Base-by-base conservation (phyloP, 495 filamentous ascomycete genomes). In the Neurospora sp. region DNA sequence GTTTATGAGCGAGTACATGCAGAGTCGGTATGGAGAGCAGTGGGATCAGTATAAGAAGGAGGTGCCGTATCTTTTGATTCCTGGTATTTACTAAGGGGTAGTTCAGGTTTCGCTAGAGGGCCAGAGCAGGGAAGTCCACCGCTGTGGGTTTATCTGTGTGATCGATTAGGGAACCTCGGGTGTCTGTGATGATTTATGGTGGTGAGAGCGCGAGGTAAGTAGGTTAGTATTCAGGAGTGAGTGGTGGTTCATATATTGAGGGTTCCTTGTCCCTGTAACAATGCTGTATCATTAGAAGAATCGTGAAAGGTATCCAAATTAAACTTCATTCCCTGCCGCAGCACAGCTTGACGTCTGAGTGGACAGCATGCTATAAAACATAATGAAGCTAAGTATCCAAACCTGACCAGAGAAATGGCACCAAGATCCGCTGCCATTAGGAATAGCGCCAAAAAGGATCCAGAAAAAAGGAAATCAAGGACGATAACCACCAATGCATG, bases 1-100 rank as follows among this genome's bases (percentile, higher is more conserved):
- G 3, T 77, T 83, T 40, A 68, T 90, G 74, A 86, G 89, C 74
- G 79, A 81, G 16, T 87, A 89, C 73, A 87, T 86, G 75, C 72
- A 74, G 1, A 76, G 81, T 14, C 80, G 79, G 74, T 87, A 87
- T 71, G 80, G 78, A 10, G 79, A 78, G 69, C 77, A 79, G 75
- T 87, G 85, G 84, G 71, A n/a, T 3, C 41, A 81, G 70, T 84
- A 84, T 44, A 83, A 85, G 81, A 47, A 70, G 59, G 78, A 81
- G 8, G 83, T 86, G n/a, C 78, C 73, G 40, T 87, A 83, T 72
- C 69, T 74, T 72, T 78, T 87, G 45, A 69, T 87, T 72, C 86
- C 85, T 4, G 80, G 83, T 3, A 68, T 85, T n/a, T 83, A 80
- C 68, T 85, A 68, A 71, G 22, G 40, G 9, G 61, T 8, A 44